Percentiles rank a stretch among this genome's conserved stretches.
These are phyloP conservation scores for Fusarium redolens DNA, from an alignment of 2,329 filamentous ascomycete species.

Conservation along the genomic window DNA sequence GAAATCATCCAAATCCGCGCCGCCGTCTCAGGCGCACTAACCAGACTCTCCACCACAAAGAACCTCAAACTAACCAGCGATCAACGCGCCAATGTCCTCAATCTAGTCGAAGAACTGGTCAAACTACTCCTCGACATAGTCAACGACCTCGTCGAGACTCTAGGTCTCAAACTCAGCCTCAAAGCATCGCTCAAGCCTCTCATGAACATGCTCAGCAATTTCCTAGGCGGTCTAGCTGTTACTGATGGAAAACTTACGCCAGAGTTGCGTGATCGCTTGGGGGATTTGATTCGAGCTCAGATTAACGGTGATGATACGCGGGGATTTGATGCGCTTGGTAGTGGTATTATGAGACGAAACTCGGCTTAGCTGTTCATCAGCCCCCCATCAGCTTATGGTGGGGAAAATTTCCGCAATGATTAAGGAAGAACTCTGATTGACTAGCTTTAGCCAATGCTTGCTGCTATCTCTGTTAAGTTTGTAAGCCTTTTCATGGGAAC, in stretches of 20 bases:
- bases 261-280: background rate
- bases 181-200: conserved; percentile 9
- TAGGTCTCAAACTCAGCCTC: background rate
- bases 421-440: too few relatives aligned
- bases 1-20: background rate
- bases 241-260: background rate
- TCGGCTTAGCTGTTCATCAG: too few relatives aligned
- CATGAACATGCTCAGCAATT: conserved; percentile 8
- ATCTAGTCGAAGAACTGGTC: background rate
- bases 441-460: too few relatives aligned
- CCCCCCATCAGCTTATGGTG: too few relatives aligned
- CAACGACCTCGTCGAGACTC: background rate
- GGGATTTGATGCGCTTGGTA: background rate
- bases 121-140: background rate
- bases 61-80: background rate
- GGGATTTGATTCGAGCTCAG: background rate
- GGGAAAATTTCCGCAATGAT: too few relatives aligned
- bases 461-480: too few relatives aligned
- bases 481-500: too few relatives aligned
- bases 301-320: background rate
- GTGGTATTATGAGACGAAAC: background rate
- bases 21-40: background rate
- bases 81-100: background rate
- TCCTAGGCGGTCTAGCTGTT: background rate
- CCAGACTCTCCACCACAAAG: background rate